phyloP scores from a whole-genome alignment of 1,284 basidiomycete genomes.

The Cryptococcus sp. region DNA sequence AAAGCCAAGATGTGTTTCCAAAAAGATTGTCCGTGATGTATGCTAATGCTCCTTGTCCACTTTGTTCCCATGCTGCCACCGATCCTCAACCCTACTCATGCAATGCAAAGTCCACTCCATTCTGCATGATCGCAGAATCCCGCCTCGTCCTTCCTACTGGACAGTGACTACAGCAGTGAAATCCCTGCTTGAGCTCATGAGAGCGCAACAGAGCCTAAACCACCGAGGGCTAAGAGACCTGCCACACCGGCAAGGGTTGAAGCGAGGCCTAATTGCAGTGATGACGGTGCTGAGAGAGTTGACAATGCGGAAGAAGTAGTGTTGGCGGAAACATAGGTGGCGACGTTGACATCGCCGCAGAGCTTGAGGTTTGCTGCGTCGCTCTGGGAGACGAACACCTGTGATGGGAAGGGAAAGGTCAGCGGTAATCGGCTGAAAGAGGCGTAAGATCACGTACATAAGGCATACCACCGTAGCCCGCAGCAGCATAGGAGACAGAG shows the following conservation, averaged over 20 bases:
- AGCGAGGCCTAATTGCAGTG: not conserved
- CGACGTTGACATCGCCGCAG: slow-evolving; percentile 27
- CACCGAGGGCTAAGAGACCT: not conserved
- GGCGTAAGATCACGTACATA: slow-evolving; percentile 33
- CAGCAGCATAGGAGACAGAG: slow-evolving; percentile 41
- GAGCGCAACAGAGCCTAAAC: not conserved
- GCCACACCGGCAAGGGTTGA: not conserved
- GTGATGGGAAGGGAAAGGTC: not conserved
- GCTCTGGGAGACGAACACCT: slow-evolving; percentile 32
- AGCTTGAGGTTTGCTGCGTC: slow-evolving; percentile 28
- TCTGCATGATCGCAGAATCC: too few relatives aligned
- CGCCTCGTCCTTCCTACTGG: too few relatives aligned
- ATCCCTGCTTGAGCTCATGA: not conserved
- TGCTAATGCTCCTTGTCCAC: too few relatives aligned
- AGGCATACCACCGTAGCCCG: slow-evolving; percentile 49
- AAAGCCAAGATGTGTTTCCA: too few relatives aligned
- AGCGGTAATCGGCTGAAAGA: not conserved
- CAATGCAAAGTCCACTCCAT: too few relatives aligned
- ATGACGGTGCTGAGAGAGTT: not conserved
- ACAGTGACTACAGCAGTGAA: too few relatives aligned
- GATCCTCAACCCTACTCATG: too few relatives aligned
- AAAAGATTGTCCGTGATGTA: too few relatives aligned
- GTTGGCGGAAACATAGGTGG: slow-evolving; percentile 19
- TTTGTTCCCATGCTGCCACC: too few relatives aligned
- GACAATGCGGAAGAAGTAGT: slow-evolving; percentile 1